A percentile compares a stretch with the other conserved stretches of the same genome.
These are phyloP conservation scores for Gossypium bickii DNA, from an alignment of 345 rosid species.

Conservation along the genomic window DNA sequence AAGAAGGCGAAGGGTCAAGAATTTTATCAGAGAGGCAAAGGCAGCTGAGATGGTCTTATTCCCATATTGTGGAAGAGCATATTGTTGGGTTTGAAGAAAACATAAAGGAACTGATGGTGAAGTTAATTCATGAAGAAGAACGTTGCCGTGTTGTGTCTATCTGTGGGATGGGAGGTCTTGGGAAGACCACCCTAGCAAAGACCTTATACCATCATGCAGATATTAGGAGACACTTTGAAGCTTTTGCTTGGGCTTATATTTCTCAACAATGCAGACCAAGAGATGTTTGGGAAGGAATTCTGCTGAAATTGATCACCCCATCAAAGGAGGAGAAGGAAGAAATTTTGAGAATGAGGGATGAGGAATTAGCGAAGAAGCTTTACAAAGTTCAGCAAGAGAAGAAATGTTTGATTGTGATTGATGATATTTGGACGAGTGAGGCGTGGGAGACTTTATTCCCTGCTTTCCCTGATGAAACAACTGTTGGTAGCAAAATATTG, in stretches of 20 bases:
- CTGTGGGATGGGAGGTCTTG: constrained; percentile 52
- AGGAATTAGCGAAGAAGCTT: constrained; percentile 31
- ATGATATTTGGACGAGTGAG: constrained; percentile 38
- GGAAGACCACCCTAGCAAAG: constrained; percentile 48
- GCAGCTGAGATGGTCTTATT: constrained; percentile 33
- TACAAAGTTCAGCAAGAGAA: constrained; percentile 22
- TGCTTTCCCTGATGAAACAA: constrained; percentile 28
- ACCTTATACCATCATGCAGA: constrained; percentile 26
- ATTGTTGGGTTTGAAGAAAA: constrained; percentile 38
- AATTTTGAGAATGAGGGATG: constrained; percentile 33
- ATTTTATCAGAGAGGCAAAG: constrained; percentile 20
- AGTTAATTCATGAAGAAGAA: constrained; percentile 22
- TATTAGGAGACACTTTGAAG: constrained; percentile 26
- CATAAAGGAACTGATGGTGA: constrained; percentile 17
- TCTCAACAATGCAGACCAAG: constrained; percentile 33
- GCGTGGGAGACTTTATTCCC: constrained; percentile 32
- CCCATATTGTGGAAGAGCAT: constrained; percentile 25
- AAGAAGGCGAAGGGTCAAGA: constrained; percentile 7
- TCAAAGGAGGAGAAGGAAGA: constrained; percentile 23
- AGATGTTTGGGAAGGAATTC: constrained; percentile 32
- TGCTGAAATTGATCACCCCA: constrained; percentile 27
- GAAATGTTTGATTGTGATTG: constrained; percentile 41
- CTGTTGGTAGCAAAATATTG: constrained; percentile 36
- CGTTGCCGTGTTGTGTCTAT: constrained; percentile 21
- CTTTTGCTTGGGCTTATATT: constrained; percentile 45